Evolutionary conservation across 163 green algal genomes (phyloP), one percentile per base, ranked within the genome.

Genomic region (Prototheca cutis): DNA sequence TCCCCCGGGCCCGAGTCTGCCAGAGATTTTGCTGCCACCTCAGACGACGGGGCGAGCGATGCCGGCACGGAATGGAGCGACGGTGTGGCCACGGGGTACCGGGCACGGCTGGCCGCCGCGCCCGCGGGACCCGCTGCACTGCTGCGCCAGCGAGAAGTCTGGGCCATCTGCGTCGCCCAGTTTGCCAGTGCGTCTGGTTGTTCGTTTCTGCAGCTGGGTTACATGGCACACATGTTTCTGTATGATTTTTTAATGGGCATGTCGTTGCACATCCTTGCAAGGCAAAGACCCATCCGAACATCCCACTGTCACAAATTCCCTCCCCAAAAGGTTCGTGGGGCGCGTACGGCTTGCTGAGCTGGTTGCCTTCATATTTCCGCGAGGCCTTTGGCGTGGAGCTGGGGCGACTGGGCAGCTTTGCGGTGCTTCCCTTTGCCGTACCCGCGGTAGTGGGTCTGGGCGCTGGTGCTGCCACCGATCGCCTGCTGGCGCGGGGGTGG

Each of bases 361-460:
- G 84, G 84, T 78, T 93, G 58, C 84, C 84, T 5, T 88, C 81
- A 6, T 90, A 85, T 62, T 92, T 88, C 65, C 58, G 67, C 19
- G 65, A 79, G 53, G 34, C 62, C 23, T 84, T 82, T 42, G 49
- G 74, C 4, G 67, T 90, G 5, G 59, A 79, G 55, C 39, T 87
- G 4, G 60, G 59, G 24, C 55, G 85, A 47, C 61, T 90, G 42
- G 78, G 65, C 4, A 59, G 49, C 36, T 84, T 85, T 52, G 87
- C 81, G 1, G 59, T 89, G 59, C 58, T 77, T 68, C 81, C 81
- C 7, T 87, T 83, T 53, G 34, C 87, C 2, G 53, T 86, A 61
- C 80, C 84, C 70, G 73, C 66, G 30, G 8, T 25, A 1, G 52
- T 70, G 54, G 55, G 72, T 23, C 40, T 53, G 5, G 62, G 39